Evolutionary conservation across 106 monocot genomes (phyloP).

Genomic region (Dendrobium chrysotoxum): DNA sequence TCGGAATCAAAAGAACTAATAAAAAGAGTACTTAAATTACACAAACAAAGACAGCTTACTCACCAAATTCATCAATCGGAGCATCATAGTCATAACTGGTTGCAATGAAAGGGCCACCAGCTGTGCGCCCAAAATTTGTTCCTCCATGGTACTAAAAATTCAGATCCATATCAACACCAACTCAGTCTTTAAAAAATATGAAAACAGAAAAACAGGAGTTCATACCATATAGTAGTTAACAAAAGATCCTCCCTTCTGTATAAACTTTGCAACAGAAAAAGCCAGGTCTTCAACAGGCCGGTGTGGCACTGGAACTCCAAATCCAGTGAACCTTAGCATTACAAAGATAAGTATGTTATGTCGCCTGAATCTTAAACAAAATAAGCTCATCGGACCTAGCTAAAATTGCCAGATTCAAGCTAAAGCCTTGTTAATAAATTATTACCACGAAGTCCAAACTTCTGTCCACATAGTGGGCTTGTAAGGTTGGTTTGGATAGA

Average conservation of each 20-base stretch:
- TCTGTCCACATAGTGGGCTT: constrained; percentile 35
- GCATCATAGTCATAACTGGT: constrained; percentile 67
- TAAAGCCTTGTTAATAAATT: neutral
- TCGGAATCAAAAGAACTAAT: neutral
- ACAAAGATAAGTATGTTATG: neutral
- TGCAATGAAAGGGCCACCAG: constrained; percentile 50
- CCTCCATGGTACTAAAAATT: constrained; percentile 48
- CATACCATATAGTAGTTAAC: constrained; percentile 54
- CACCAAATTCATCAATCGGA: constrained; percentile 63
- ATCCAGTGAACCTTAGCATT: constrained; percentile 30
- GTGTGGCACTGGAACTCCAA: constrained; percentile 18
- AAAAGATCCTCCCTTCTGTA: constrained; percentile 24
- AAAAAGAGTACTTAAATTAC: neutral
- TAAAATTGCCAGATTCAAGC: neutral
- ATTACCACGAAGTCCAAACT: constrained; percentile 33
- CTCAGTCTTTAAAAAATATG: neutral
- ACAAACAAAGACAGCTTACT: neutral
- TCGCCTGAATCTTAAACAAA: neutral
- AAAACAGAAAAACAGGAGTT: neutral
- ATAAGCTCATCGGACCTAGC: neutral
- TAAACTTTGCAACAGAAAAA: constrained; percentile 32
- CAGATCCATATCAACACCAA: neutral
- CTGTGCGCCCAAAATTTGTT: constrained; percentile 44
- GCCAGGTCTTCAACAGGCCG: constrained; percentile 48
- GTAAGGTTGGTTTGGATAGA: constrained; percentile 14